A percentile compares a stretch with the other conserved stretches of the same genome.
phyloP scores from a whole-genome alignment of 2,329 filamentous ascomycete species.

The Thermothelomyces thermophilus region DNA sequence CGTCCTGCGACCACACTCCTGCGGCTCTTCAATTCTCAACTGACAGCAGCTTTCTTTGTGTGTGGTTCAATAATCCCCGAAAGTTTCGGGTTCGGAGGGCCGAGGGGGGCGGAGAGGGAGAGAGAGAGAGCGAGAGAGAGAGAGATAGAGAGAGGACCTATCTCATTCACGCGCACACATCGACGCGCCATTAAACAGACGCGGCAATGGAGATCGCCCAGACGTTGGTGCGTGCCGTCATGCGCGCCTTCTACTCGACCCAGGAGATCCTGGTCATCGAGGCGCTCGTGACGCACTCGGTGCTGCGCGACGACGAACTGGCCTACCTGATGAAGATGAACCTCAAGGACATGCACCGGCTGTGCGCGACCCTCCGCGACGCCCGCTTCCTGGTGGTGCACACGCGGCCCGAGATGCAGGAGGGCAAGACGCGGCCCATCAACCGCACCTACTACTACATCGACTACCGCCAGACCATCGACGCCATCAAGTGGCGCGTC shows the following conservation, averaged over 20 bases:
- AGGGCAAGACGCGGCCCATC: conserved; percentile 73
- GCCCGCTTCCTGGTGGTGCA: conserved; percentile 79
- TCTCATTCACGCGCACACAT: too few species aligned
- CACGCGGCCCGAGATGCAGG: conserved; percentile 68
- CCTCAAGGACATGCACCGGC: conserved; percentile 83
- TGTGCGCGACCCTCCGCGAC: conserved; percentile 77
- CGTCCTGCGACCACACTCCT: neutral
- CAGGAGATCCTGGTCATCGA: conserved; percentile 70
- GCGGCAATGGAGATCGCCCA: conserved; percentile 23
- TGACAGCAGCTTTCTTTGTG: neutral
- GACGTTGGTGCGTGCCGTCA: conserved; percentile 50
- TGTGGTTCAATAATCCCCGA: neutral
- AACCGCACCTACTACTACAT: conserved; percentile 96
- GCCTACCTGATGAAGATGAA: conserved; percentile 83
- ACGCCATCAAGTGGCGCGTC: conserved; percentile 92
- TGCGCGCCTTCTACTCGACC: conserved; percentile 70
- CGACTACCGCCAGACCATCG: conserved; percentile 87
- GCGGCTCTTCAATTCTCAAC: neutral
- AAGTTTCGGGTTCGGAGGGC: neutral
- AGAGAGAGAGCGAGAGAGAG: neutral
- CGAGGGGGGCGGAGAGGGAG: neutral
- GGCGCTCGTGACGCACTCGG: conserved; percentile 67
- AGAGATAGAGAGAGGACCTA: neutral
- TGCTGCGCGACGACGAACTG: conserved; percentile 79
- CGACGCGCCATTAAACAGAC: conserved; percentile 40